Percentiles rank a stretch among this genome's conserved stretches.
phyloP scores from a whole-genome alignment of 345 rosid genomes.

The Nasturtium officinale region DNA sequence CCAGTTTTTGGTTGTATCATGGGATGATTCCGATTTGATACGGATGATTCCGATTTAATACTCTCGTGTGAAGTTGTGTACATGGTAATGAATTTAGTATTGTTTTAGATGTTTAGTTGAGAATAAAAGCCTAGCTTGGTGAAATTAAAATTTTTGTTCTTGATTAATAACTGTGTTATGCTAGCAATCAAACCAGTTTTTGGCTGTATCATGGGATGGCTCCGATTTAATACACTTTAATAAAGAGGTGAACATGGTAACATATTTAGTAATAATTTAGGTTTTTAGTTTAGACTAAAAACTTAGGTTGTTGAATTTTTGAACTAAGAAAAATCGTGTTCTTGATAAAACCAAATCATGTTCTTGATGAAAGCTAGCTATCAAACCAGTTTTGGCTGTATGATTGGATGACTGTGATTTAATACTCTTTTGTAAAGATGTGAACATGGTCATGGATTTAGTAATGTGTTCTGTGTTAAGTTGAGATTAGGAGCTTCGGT shows the following conservation, averaged over 20 bases:
- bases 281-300: background rate
- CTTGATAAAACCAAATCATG: too few species aligned
- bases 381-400: background rate
- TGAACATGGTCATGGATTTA: background rate
- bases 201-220: background rate
- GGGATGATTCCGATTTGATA: background rate
- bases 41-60: too few species aligned
- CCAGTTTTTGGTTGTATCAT: background rate
- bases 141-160: background rate
- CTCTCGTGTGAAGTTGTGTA: background rate
- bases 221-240: background rate
- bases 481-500: background rate
- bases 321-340: background rate
- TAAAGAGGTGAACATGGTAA: background rate
- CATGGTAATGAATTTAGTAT: background rate
- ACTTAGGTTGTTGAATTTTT: background rate
- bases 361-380: too few species aligned
- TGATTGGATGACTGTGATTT: background rate
- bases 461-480: background rate
- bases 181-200: background rate
- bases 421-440: background rate
- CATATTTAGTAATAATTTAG: background rate
- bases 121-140: background rate
- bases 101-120: too few species aligned
- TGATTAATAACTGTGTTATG: background rate